A percentile compares a stretch with the other conserved stretches of the same genome.
Evolutionary conservation across 352 stramenopile genomes (phyloP).

Genomic region (Aphanomyces cochlioides): DNA sequence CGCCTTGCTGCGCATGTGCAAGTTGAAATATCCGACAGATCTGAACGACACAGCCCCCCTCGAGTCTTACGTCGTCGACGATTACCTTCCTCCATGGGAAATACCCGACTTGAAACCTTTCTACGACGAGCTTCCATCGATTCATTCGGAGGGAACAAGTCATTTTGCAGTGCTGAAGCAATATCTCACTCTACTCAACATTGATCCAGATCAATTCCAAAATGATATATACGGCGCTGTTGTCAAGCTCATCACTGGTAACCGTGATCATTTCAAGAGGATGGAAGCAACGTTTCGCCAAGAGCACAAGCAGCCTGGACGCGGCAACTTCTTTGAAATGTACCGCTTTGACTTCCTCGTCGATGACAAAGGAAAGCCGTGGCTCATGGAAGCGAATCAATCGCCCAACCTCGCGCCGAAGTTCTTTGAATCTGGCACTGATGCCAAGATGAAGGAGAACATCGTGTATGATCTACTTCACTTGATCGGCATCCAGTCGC

Average conservation of each 20-base stretch:
- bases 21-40: slow-evolving; percentile 49
- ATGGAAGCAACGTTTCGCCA: slow-evolving; percentile 48
- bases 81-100: slow-evolving; percentile 69
- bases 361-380: slow-evolving; percentile 91
- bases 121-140: slow-evolving; percentile 63
- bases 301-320: slow-evolving; percentile 33
- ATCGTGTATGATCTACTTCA: slow-evolving; percentile 65
- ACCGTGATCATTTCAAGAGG: slow-evolving; percentile 46
- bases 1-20: slow-evolving; percentile 67
- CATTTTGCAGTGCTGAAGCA: slow-evolving; percentile 63
- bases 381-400: slow-evolving; percentile 92
- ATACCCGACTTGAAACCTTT: slow-evolving; percentile 55
- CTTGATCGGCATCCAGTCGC: slow-evolving; percentile 61
- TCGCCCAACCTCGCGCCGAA: slow-evolving; percentile 50
- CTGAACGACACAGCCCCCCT: slow-evolving; percentile 43
- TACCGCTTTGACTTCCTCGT: slow-evolving; percentile 96
- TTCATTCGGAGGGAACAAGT: slow-evolving; percentile 50
- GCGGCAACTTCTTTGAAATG: slow-evolving; percentile 90
- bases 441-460: slow-evolving; percentile 62
- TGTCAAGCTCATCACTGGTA: slow-evolving; percentile 55
- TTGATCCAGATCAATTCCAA: slow-evolving; percentile 63
- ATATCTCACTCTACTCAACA: slow-evolving; percentile 52
- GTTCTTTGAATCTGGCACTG: slow-evolving; percentile 53
- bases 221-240: slow-evolving; percentile 63
- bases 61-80: slow-evolving; percentile 60